Conservation (phyloP, 176 grass and related monocot genomes). For the Avena sativa region DNA sequence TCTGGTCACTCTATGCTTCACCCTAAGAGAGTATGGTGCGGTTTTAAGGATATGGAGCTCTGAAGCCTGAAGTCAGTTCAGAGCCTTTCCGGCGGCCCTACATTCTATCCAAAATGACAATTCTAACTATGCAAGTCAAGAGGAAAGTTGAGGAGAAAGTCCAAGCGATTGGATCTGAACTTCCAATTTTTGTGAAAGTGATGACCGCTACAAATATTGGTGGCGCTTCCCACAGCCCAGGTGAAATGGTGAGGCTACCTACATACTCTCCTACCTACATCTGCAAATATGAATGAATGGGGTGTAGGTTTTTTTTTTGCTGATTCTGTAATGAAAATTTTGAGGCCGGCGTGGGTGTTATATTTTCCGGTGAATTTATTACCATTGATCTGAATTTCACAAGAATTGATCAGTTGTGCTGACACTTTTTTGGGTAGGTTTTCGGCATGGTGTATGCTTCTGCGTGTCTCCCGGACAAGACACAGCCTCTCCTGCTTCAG, state of each 20-base stretch:
- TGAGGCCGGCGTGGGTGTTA: neutral
- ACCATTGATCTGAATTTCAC: neutral
- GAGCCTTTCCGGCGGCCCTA: neutral
- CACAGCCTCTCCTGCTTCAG: too few species aligned
- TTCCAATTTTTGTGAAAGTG: slow-evolving; percentile 1
- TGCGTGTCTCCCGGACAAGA: too few species aligned
- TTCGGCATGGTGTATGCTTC: too few species aligned
- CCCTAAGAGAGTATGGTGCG: neutral
- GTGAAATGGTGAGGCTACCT: neutral
- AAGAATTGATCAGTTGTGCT: neutral
- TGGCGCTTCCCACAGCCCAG: neutral
- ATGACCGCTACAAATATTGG: neutral
- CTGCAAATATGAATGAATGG: neutral
- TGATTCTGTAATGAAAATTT: neutral
- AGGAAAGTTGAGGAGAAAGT: slow-evolving; percentile 16
- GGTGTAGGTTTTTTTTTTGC: neutral
- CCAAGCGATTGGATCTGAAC: neutral
- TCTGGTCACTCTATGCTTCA: neutral
- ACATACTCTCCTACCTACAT: neutral
- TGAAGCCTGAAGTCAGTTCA: neutral
- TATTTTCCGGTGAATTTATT: neutral
- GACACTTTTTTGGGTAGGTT: neutral
- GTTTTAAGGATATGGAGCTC: neutral
- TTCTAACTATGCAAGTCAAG: neutral
- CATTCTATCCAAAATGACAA: neutral